A percentile compares a stretch with the other conserved stretches of the same genome.
These are phyloP conservation scores for Coemansia sp. DNA, from an alignment of 371 early-diverging fungal species.

Conservation along the genomic window DNA sequence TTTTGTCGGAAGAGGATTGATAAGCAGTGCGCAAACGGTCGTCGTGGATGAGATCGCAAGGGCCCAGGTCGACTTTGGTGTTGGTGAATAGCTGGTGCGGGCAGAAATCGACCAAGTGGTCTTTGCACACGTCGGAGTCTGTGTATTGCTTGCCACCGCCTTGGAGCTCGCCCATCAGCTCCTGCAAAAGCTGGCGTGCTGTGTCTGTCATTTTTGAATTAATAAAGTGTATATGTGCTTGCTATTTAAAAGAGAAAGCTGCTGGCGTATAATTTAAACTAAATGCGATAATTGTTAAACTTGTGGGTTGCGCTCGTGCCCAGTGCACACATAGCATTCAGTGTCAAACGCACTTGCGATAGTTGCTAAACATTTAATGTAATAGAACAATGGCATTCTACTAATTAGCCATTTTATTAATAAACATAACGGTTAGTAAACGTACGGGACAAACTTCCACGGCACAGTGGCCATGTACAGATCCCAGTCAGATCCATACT, in stretches of 20 bases:
- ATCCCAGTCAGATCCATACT: slow-evolving; percentile 93
- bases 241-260: no score
- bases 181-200: slow-evolving; percentile 73
- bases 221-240: neutral
- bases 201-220: slow-evolving; percentile 57
- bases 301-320: no score
- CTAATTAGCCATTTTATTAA: neutral
- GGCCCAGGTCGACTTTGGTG: slow-evolving; percentile 82
- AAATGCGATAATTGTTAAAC: no score
- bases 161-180: slow-evolving; percentile 76
- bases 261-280: no score
- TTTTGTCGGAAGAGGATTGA: slow-evolving; percentile 64
- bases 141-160: slow-evolving; percentile 65
- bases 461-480: slow-evolving; percentile 79
- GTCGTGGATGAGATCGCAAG: slow-evolving; percentile 77
- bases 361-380: neutral
- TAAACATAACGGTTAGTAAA: slow-evolving; percentile 37
- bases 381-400: neutral
- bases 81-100: slow-evolving; percentile 83
- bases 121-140: slow-evolving; percentile 78
- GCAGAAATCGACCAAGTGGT: slow-evolving; percentile 82
- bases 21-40: slow-evolving; percentile 76
- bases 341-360: no score
- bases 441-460: slow-evolving; percentile 79
- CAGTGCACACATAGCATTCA: no score